Evolutionary conservation across 352 stramenopile genomes (phyloP).

Genomic region (Globisporangium cylindrosporum): DNA sequence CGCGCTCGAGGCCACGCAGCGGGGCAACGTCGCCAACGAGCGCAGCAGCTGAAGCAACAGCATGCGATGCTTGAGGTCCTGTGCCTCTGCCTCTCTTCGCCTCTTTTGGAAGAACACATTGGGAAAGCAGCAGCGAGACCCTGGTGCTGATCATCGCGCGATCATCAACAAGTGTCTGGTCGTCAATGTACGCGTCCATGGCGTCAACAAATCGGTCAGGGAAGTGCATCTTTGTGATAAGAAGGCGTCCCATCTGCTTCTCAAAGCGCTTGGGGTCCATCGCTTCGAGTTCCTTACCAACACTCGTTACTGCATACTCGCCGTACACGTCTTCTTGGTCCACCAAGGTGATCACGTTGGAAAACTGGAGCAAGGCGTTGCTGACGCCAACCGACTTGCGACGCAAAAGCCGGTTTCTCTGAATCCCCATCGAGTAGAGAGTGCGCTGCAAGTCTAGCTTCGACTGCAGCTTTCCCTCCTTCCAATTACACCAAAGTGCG

Average conservation of each 20-base stretch:
- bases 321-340: conserved; percentile 1
- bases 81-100: neutral
- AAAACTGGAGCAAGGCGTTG: neutral
- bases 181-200: conserved; percentile 19
- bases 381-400: conserved; percentile 1
- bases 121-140: neutral
- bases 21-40: conserved; percentile 9
- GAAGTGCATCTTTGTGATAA: conserved; percentile 42
- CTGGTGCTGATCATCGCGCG: neutral
- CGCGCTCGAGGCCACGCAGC: neutral
- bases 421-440: conserved; percentile 13
- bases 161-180: neutral
- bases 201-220: conserved; percentile 24
- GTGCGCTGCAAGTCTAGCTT: conserved; percentile 21
- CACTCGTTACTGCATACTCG: neutral
- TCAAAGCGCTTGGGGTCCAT: conserved; percentile 6
- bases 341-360: neutral
- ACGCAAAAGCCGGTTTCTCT: conserved; percentile 14
- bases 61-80: neutral
- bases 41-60: neutral
- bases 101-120: neutral
- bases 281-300: neutral
- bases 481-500: conserved; percentile 50
- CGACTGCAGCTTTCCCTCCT: conserved; percentile 23
- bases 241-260: conserved; percentile 21